Base-by-base conservation (phyloP, 331 rosid genomes). In the Quercus tomentella region DNA sequence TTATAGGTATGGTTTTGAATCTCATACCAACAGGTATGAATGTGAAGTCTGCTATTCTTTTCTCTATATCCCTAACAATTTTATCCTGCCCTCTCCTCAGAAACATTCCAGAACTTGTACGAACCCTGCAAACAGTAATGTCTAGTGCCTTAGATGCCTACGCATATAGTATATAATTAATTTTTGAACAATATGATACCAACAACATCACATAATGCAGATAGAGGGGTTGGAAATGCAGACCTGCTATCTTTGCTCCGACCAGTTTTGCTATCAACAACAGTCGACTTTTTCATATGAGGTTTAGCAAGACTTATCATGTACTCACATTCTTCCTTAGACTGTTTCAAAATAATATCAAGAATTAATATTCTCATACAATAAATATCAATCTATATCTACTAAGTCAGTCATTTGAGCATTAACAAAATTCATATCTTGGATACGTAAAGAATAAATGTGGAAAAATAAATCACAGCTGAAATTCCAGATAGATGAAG, bases 101-200 rank as follows among this genome's bases (percentile, higher is more conserved):
- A 86, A 94, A 94, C 89, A 81, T 89, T 76, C 97, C 98, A 1
- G 98, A 91, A 85, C 98, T 92, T 15, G 98, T 94, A 70, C 97
- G 97, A 56, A 91, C 97, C 87, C 97, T 94, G 94, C 88, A 82
- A 14, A 73, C 31, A 84, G 71, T 72, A 21, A 62, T 61, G 37
- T 56, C 56, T 79, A 70, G 73, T 56, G 49, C 61, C 69, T 62
- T 65, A 57, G 21, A 31, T 30, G 18, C 51, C 41, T 14, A 75
- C 7, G 35, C 31, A 25, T 65, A 52, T 72, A 10, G 75, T 16
- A 68, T 18, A 18, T 55, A 7, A 28, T 25, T 26, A 55, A 17
- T 11, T 8, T 52, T 31, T 55, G 51, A 31, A 51, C 4, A 65
- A 10, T 2, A 55, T 26, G 21, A 73, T 45, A 28, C 35, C 10